phyloP scores from a whole-genome alignment of 2,329 filamentous ascomycete species.

The Penicillium corylophilum region DNA sequence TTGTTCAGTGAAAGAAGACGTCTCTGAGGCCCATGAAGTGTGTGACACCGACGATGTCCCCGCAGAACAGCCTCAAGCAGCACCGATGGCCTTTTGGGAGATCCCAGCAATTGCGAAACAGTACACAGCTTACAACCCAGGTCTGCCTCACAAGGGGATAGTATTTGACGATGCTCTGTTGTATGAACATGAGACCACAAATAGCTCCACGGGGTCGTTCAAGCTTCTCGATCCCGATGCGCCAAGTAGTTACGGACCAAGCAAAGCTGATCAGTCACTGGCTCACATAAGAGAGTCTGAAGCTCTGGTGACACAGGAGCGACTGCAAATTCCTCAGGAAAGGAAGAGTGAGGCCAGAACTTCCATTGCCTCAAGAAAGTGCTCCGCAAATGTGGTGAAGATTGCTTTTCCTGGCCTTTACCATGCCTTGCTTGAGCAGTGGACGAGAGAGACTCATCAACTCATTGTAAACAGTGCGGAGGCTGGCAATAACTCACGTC shows the following conservation, averaged over 20 bases:
- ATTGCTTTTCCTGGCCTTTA: slow-evolving; percentile 22
- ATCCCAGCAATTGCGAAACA: not conserved
- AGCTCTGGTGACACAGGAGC: slow-evolving; percentile 6
- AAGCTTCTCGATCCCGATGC: not conserved
- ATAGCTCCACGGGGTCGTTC: not conserved
- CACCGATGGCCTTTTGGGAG: not conserved
- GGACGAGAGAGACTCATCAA: slow-evolving; percentile 4
- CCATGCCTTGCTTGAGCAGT: slow-evolving; percentile 18
- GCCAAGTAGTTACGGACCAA: slow-evolving; percentile 5
- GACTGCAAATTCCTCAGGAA: not conserved
- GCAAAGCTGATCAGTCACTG: not conserved
- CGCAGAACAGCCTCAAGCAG: not conserved
- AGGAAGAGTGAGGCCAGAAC: not conserved
- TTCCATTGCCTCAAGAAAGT: slow-evolving; percentile 1
- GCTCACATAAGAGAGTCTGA: not conserved
- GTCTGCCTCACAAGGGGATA: not conserved
- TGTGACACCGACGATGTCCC: not conserved
- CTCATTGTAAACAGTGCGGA: not conserved
- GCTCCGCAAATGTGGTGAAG: slow-evolving; percentile 14
- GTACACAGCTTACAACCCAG: not conserved
- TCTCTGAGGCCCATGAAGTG: not conserved
- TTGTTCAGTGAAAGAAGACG: not conserved
- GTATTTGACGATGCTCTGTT: not conserved
- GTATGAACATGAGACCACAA: not conserved
- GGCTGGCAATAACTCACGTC: not conserved